Evolutionary conservation across 2,329 filamentous ascomycete species (phyloP), one percentile per base, ranked within the genome.

Genomic region (Colletotrichum euphorbiae): DNA sequence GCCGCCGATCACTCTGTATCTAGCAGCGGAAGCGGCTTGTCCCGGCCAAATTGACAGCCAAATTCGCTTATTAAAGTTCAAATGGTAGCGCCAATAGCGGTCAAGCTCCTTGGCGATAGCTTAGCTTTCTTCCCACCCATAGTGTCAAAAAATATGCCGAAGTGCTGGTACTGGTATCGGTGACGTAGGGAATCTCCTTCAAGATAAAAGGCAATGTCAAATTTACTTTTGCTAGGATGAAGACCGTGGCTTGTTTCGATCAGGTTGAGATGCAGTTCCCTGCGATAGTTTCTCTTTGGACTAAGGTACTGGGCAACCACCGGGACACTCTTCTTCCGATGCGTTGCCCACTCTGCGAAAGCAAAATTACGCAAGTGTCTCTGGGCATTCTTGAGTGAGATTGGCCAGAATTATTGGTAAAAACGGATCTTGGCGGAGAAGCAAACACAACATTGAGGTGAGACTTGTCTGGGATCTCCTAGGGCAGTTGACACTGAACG

Each of bases 51-150:
- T 24, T 46, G 57, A 58, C n/a, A 46, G 63, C 24, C 19, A n/a
- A 42, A 12, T 4, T 46, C 28, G 52, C 57, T 62, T 40, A 38
- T 52, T 21, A 62, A 24, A 36, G 31, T 42, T 50, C 17, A n/a
- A 19, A 24, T 21, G 58, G 48, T 40, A 62, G 50, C 50, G 42
- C 51, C 31, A 42, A 21, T 50, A 55, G 55, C 21, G 48, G 24
- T 19, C 31, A 55, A 62, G 63, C 57, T 36, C 57, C 63, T 66
- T 55, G 63, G 63, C 63, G 24, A 11, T 7, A 13, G 21, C 63
- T 66, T 48, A 57, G 42, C 46, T 6, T 21, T 28, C 40, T 21
- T 3, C 28, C 19, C 46, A 38, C 28, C 45, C 28, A n/a, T 21
- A 21, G 9, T 51, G 24, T 51, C 13, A 8, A 38, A 38, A 28